Percentiles rank a stretch among this genome's conserved stretches.
Evolutionary conservation across 163 green algal species (phyloP).

Genomic region (Scenedesmus sp.): DNA sequence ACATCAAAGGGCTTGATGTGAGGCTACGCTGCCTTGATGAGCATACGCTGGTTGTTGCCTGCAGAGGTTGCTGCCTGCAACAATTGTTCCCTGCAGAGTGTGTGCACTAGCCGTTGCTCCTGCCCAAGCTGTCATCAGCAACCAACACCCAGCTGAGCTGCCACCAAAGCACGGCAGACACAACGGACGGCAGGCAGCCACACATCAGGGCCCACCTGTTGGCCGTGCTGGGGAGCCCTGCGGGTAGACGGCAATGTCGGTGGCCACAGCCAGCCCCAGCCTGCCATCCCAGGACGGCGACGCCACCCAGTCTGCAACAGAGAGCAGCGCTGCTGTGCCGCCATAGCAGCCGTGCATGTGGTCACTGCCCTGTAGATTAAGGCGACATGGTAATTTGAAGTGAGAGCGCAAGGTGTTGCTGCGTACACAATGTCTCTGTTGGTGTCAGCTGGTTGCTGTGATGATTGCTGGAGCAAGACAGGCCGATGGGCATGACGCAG

Average conservation of each 20-base stretch:
- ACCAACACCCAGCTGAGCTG: too few species aligned
- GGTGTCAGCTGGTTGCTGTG: not conserved
- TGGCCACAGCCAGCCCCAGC: constrained; percentile 81
- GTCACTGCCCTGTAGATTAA: constrained; percentile 81
- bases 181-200: not conserved
- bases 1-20: too few species aligned
- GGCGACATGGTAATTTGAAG: not conserved
- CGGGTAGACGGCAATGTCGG: constrained; percentile 81
- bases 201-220: constrained; percentile 59
- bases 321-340: constrained; percentile 88
- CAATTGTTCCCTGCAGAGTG: too few species aligned
- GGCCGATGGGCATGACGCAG: too few species aligned
- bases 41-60: too few species aligned
- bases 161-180: too few species aligned
- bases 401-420: not conserved
- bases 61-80: too few species aligned
- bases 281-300: constrained; percentile 85
- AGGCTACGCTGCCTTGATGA: too few species aligned
- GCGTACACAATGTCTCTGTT: not conserved
- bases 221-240: constrained; percentile 58
- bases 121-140: too few species aligned
- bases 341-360: constrained; percentile 91
- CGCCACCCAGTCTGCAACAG: constrained; percentile 88
- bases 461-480: not conserved
- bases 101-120: too few species aligned